phyloP scores from a whole-genome alignment of 129 eudicot species.

The Artemisia annua region DNA sequence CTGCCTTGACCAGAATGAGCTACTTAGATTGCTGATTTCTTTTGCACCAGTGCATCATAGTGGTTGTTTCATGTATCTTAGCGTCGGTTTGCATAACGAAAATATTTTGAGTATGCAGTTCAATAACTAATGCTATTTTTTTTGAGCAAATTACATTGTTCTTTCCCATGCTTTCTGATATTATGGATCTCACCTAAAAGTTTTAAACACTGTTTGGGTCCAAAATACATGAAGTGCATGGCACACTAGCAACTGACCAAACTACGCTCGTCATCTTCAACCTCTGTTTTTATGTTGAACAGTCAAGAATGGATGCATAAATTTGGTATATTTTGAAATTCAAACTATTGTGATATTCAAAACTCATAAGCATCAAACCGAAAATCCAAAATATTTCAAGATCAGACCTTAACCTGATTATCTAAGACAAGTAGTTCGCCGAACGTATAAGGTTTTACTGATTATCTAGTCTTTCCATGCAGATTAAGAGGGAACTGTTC shows the following conservation, averaged over 20 bases:
- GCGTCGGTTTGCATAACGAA: neutral
- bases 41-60: neutral
- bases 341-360: no score
- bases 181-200: no score
- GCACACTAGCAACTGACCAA: no score
- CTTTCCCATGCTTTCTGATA: neutral
- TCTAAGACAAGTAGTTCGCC: neutral
- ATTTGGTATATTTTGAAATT: no score
- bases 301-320: no score
- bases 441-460: conserved; percentile 7
- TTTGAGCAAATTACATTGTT: neutral
- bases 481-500: conserved; percentile 80
- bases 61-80: neutral
- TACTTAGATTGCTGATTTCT: neutral
- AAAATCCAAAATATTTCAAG: no score
- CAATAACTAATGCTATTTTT: neutral
- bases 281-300: no score
- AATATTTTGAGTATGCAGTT: no score
- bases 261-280: no score
- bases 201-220: no score
- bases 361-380: no score
- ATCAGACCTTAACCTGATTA: neutral
- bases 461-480: conserved; percentile 29
- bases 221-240: no score
- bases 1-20: neutral